Conservation (phyloP, 2,329 filamentous ascomycete species). For the Myriangium duriaei region DNA sequence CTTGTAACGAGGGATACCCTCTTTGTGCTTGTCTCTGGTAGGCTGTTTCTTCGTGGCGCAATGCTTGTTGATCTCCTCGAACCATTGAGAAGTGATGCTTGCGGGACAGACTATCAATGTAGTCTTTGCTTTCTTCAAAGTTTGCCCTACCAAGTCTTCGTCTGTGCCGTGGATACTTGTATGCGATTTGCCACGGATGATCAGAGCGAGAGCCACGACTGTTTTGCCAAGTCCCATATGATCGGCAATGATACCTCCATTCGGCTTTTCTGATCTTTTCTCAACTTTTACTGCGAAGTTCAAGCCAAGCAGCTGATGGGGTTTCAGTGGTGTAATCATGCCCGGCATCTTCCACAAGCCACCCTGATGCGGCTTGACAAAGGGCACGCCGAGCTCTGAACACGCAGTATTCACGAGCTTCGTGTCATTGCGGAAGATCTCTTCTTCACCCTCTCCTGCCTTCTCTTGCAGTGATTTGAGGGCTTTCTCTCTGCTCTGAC, state of each 20-base stretch:
- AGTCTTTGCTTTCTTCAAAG: conserved; percentile 7
- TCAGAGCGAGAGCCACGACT: conserved; percentile 31
- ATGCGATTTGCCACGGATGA: conserved; percentile 25
- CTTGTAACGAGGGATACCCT: conserved; percentile 44
- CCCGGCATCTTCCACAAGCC: conserved; percentile 35
- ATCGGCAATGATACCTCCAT: conserved; percentile 31
- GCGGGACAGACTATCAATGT: conserved; percentile 33
- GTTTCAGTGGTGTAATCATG: conserved; percentile 34
- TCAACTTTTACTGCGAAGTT: conserved; percentile 46
- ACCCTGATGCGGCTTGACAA: conserved; percentile 23
- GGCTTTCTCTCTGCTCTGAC: background rate
- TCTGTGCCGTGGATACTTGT: conserved; percentile 11
- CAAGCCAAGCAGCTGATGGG: conserved; percentile 40
- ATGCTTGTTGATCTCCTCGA: conserved; percentile 19
- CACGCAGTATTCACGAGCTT: conserved; percentile 8
- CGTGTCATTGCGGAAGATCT: conserved; percentile 31
- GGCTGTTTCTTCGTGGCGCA: background rate
- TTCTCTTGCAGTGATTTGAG: background rate
- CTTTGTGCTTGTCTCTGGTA: conserved; percentile 5
- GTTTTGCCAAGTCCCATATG: conserved; percentile 33
- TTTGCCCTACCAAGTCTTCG: conserved; percentile 15
- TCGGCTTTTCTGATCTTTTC: conserved; percentile 15
- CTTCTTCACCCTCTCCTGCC: conserved; percentile 16
- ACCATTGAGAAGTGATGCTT: conserved; percentile 30
- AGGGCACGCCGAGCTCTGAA: conserved; percentile 19